Evolutionary conservation across 2,329 filamentous ascomycete species (phyloP).

Genomic region (Eutypella sp.): DNA sequence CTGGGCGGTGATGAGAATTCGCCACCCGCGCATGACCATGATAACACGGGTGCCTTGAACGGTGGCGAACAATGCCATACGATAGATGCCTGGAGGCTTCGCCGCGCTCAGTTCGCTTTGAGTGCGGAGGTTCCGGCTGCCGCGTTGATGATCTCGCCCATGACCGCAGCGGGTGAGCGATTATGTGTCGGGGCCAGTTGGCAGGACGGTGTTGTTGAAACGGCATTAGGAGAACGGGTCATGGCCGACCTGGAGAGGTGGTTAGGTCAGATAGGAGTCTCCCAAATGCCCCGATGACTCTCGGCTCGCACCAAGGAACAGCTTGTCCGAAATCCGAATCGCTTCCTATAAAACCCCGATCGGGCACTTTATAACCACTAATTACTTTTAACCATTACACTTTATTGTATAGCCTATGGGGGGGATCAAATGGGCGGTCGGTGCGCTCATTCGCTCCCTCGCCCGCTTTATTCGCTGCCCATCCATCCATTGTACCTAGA

Average conservation of each 20-base stretch:
- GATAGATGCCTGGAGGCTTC: not conserved
- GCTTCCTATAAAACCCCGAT: too few species aligned
- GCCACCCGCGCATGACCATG: not conserved
- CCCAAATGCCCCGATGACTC: too few species aligned
- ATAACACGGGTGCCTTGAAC: not conserved
- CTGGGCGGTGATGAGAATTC: too few species aligned
- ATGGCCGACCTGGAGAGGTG: not conserved
- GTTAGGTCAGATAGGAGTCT: not conserved
- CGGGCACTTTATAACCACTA: too few species aligned
- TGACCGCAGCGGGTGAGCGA: not conserved
- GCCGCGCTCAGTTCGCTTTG: not conserved
- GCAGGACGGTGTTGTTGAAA: conserved; percentile 1
- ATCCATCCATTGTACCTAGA: too few species aligned
- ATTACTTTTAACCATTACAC: too few species aligned
- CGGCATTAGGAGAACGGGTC: not conserved
- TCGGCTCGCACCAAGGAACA: too few species aligned
- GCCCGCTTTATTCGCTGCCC: too few species aligned
- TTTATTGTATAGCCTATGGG: too few species aligned
- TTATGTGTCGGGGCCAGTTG: conserved; percentile 1
- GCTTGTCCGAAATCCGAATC: too few species aligned
- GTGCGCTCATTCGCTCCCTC: too few species aligned
- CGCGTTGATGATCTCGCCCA: conserved; percentile 1
- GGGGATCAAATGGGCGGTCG: too few species aligned
- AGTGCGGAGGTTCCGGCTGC: conserved; percentile 1
- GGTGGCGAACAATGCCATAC: not conserved